These are phyloP conservation scores for Graphilbum sp. DNA, from an alignment of 2,329 filamentous ascomycete species.

Conservation along the genomic window DNA sequence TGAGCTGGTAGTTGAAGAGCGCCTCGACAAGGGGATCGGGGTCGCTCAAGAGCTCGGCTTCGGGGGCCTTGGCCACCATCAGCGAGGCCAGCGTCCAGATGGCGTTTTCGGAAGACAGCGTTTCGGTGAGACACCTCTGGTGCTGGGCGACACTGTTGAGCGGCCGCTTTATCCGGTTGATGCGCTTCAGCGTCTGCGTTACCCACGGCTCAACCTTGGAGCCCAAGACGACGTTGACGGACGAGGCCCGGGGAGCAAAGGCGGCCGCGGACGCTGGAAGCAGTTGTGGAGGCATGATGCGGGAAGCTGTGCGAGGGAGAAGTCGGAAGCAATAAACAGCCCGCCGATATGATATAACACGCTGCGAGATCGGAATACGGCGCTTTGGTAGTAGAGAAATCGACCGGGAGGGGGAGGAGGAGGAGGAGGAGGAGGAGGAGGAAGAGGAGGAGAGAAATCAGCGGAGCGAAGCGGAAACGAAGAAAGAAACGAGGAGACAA, in stretches of 20 bases:
- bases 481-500: background rate
- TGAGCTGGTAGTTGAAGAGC: slow-evolving; percentile 80
- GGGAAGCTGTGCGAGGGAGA: too few relatives aligned
- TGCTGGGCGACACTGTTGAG: slow-evolving; percentile 95
- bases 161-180: slow-evolving; percentile 91
- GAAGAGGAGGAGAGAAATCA: slow-evolving; percentile 1
- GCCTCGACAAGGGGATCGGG: slow-evolving; percentile 70
- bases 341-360: too few relatives aligned
- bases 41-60: slow-evolving; percentile 69
- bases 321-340: too few relatives aligned
- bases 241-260: slow-evolving; percentile 78
- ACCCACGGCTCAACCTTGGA: slow-evolving; percentile 92
- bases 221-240: slow-evolving; percentile 85
- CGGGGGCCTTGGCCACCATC: slow-evolving; percentile 81
- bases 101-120: slow-evolving; percentile 71
- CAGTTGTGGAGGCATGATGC: slow-evolving; percentile 72
- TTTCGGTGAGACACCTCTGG: slow-evolving; percentile 88
- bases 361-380: background rate
- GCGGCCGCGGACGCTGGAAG: slow-evolving; percentile 90
- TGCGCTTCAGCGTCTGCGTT: slow-evolving; percentile 88
- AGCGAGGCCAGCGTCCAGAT: slow-evolving; percentile 91
- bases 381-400: too few relatives aligned
- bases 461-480: background rate
- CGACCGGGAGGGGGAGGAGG: background rate
- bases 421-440: background rate